These are phyloP conservation scores for Crithidia fasciculata DNA, from an alignment of 208 protist genomes.

Conservation along the genomic window DNA sequence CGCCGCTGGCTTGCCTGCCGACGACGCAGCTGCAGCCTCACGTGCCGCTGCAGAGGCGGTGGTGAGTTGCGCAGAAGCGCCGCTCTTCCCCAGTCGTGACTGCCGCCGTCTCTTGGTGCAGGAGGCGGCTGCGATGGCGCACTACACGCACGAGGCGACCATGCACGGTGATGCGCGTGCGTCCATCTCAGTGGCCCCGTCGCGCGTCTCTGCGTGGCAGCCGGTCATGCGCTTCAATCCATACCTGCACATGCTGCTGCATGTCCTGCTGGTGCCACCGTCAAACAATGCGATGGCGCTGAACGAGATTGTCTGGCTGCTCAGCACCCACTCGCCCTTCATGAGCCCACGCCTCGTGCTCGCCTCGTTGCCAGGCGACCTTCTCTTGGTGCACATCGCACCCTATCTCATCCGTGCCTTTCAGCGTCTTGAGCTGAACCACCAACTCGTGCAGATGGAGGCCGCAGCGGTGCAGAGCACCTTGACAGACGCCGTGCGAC, in stretches of 20 bases:
- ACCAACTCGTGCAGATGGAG: slow-evolving; percentile 30
- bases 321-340: slow-evolving; percentile 34
- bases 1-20: background rate
- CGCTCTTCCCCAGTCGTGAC: slow-evolving; percentile 16
- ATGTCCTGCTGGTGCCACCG: slow-evolving; percentile 53
- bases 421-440: slow-evolving; percentile 37
- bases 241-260: slow-evolving; percentile 53
- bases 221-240: slow-evolving; percentile 35
- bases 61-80: background rate
- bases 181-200: background rate
- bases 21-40: background rate
- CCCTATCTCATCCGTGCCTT: slow-evolving; percentile 53
- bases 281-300: slow-evolving; percentile 11
- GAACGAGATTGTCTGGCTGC: slow-evolving; percentile 40
- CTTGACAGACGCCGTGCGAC: slow-evolving; percentile 28
- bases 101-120: slow-evolving; percentile 5
- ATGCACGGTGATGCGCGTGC: background rate
- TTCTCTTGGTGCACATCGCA: slow-evolving; percentile 36
- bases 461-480: slow-evolving; percentile 22
- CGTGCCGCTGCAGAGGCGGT: background rate
- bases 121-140: slow-evolving; percentile 22
- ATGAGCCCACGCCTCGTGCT: slow-evolving; percentile 48
- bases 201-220: background rate
- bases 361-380: slow-evolving; percentile 43
- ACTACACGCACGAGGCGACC: background rate